Evolutionary conservation across 176 grass and related monocot species (phyloP).

Genomic region (Poa pratensis): DNA sequence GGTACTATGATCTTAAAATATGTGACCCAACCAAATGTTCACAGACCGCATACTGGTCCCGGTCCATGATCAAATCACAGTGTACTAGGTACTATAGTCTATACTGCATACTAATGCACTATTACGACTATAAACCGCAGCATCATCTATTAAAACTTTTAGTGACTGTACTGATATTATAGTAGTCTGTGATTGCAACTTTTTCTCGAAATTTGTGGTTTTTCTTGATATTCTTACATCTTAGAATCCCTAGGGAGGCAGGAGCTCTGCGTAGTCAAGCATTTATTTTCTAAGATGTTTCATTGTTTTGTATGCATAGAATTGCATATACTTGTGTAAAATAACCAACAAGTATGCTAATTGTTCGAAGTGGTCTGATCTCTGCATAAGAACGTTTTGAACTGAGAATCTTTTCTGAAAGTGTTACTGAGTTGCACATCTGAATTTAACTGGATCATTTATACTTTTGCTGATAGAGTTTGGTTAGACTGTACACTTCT

Average conservation of each 20-base stretch:
- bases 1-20: slow-evolving; percentile 40
- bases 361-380: neutral
- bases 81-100: slow-evolving; percentile 37
- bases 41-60: slow-evolving; percentile 26
- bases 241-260: neutral
- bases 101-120: slow-evolving; percentile 7
- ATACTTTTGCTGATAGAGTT: neutral
- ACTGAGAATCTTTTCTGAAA: neutral
- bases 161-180: neutral
- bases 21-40: neutral
- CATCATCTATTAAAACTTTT: neutral
- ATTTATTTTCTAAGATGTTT: neutral
- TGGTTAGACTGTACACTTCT: neutral
- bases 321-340: neutral
- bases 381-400: neutral
- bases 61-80: slow-evolving; percentile 34
- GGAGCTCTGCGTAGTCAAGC: neutral
- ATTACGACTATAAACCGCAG: neutral
- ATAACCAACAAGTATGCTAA: neutral
- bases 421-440: neutral
- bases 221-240: neutral
- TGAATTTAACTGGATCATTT: neutral
- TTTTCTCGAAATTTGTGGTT: neutral
- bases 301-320: neutral
- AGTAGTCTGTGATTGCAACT: neutral